Evolutionary conservation across 2,329 filamentous ascomycete genomes (phyloP).

Genomic region (Zasmidium citrigriseum): DNA sequence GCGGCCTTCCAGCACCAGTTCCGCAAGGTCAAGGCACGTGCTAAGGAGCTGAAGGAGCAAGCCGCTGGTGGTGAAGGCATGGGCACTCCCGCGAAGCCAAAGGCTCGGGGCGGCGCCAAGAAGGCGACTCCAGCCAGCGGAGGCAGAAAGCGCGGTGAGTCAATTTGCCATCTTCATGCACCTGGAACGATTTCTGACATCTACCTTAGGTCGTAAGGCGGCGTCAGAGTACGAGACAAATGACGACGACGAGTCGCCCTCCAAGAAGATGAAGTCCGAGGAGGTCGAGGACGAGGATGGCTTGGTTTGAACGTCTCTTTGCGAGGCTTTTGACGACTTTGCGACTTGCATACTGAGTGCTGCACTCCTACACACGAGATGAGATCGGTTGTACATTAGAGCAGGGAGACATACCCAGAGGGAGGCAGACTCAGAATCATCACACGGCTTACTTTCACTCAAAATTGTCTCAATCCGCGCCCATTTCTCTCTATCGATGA

Average conservation of each 20-base stretch:
- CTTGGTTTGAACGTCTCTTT: no score
- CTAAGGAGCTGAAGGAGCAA: constrained; percentile 24
- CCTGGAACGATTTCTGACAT: constrained; percentile 1
- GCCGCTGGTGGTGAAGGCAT: not conserved
- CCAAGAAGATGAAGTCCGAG: constrained; percentile 26
- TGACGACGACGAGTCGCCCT: constrained; percentile 15
- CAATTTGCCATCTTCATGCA: not conserved
- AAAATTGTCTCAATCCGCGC: no score
- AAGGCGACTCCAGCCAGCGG: constrained; percentile 1
- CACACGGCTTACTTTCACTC: not conserved
- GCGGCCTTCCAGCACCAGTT: constrained; percentile 31
- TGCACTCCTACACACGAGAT: no score
- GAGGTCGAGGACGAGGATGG: constrained; percentile 14
- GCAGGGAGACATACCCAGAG: no score
- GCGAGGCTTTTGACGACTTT: no score
- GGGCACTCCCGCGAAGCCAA: not conserved
- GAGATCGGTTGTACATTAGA: no score
- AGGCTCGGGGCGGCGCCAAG: not conserved
- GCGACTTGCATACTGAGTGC: no score
- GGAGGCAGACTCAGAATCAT: not conserved
- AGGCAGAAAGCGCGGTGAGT: constrained; percentile 5
- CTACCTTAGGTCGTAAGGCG: not conserved
- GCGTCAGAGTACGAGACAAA: constrained; percentile 17
- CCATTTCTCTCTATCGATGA: no score
- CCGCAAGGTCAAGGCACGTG: constrained; percentile 30